Evolutionary conservation across 441 rosid species (phyloP), one percentile per base, ranked within the genome.

Genomic region (Viola pubescens): DNA sequence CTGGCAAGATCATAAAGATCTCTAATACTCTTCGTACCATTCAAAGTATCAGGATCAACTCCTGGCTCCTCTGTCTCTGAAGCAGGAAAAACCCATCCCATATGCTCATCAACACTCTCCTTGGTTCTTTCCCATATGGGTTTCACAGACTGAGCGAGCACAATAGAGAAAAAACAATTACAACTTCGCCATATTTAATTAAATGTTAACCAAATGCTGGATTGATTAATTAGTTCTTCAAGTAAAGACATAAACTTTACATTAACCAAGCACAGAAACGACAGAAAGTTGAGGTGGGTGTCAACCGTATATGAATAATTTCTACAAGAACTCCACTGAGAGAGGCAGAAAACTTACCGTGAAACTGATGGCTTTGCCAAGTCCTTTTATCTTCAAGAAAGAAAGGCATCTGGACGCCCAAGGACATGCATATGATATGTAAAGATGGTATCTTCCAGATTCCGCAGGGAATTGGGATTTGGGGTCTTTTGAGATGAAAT

Each of bases 331-430:
- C 37, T 14, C 9, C 0, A 14, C 48, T 39, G 40, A 51, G n/a
- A 5, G 46, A 13, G 19, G 68, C 10, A 11, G 34, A 58, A 10
- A 13, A 59, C 47, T 64, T 67, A 82, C 96, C 78, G 94, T 82
- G 76, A 87, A 85, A 73, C 77, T 55, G 69, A 91, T 88, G 66
- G 83, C 84, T 48, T 80, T 76, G 14, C 83, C 87, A 54, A 91
- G 96, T 54, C 96, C 96, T 74, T 88, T 91, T 64, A 91, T 63
- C 81, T 80, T 85, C 73, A 91, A 71, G 74, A 70, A 85, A 11
- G 95, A 80, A 59, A 91, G 83, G 60, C 96, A 88, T 71, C 98
- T 80, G 14, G 87, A 85, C 55, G 96, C 98, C 94, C 95, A 91
- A 11, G 98, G 98, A 70, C 98, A 91, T 67, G 95, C 98, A 79